Conservation (phyloP, 169 alveolate genomes). For the Miamiensis avidus region DNA sequence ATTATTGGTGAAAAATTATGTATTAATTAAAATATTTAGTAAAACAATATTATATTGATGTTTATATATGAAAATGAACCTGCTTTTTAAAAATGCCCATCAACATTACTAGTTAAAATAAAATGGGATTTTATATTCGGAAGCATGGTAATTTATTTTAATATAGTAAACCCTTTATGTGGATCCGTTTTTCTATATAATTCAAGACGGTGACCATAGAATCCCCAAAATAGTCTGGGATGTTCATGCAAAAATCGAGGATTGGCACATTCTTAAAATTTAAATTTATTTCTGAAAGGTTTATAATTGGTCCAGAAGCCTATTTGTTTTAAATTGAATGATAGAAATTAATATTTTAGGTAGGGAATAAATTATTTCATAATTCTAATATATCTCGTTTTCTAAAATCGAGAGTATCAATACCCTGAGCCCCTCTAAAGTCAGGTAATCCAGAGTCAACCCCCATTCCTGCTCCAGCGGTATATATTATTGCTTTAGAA, state of each 20-base stretch:
- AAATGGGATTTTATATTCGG: slow-evolving; percentile 22
- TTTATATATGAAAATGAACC: not conserved
- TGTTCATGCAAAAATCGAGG: slow-evolving; percentile 49
- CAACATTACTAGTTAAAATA: slow-evolving; percentile 68
- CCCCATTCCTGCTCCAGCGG: slow-evolving; percentile 81
- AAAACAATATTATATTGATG: not conserved
- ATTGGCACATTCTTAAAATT: slow-evolving; percentile 56
- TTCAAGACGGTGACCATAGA: slow-evolving; percentile 65
- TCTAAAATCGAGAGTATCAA: too few relatives aligned
- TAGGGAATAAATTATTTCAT: too few relatives aligned
- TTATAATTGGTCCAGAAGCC: slow-evolving; percentile 59
- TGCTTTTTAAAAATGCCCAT: slow-evolving; percentile 60
- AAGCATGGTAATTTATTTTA: slow-evolving; percentile 10
- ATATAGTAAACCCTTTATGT: slow-evolving; percentile 54
- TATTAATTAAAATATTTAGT: too few relatives aligned
- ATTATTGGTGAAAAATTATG: too few relatives aligned
- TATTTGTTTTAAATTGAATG: not conserved
- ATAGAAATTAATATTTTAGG: too few relatives aligned
- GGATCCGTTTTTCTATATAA: slow-evolving; percentile 52
- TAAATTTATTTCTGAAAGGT: slow-evolving; percentile 31
- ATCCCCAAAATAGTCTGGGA: slow-evolving; percentile 64
- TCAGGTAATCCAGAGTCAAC: slow-evolving; percentile 75
- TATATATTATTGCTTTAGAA: slow-evolving; percentile 28
- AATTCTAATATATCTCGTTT: too few relatives aligned
- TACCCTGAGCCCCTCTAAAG: slow-evolving; percentile 57